Base-by-base conservation (phyloP, 352 stramenopile genomes). In the Pythium aquatile region DNA sequence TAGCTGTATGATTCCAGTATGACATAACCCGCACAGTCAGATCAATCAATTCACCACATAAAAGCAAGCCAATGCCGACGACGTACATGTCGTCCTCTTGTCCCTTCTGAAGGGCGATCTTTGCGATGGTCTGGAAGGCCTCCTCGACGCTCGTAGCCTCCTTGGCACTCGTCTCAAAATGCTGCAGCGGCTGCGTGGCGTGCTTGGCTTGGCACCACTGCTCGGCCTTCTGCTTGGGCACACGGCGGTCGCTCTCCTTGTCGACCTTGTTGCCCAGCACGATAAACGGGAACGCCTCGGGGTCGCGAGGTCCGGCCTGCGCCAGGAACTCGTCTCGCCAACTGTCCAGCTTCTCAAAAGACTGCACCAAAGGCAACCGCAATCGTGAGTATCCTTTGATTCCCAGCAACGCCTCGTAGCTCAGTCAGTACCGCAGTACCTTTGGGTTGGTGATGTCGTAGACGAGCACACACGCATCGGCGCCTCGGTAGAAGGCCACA, bases 381-480 rank as follows among this genome's bases (percentile, higher is more conserved):
- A 35, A 9, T 9, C 32, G 32, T 35, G 32, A 35, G 32, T 10
- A n/a, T 49, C 13, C 47, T 24, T 24, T 24, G 20, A 24, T 24
- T 24, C 20, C 20, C 20, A 24, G 20, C 20, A 24, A 24, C 20
- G 20, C 20, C 20, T 24, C 20, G 20, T 24, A 24, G 20, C 20
- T 24, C 20, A 24, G 20, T 24, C 20, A 24, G 20, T 24, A 24
- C 20, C 20, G 8, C 39, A n/a, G 16, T 54, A 87, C 85, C 77
- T 98, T 97, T 14, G 93, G 85, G 78, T 99, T 98, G 1, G 97
- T 99, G 55, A 99, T 98, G 76, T 99, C 98, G 79, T 99, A 99
- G 0, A 99, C 96, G 17, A 99, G 81, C 49, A 99, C 92, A 60
- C 97, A 99, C 9, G 96, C 97, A 82, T 99, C 97, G 0, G 97